A percentile compares a stretch with the other conserved stretches of the same genome.
Conservation (phyloP, 352 stramenopile species). For the Pythium vanterpoolii region DNA sequence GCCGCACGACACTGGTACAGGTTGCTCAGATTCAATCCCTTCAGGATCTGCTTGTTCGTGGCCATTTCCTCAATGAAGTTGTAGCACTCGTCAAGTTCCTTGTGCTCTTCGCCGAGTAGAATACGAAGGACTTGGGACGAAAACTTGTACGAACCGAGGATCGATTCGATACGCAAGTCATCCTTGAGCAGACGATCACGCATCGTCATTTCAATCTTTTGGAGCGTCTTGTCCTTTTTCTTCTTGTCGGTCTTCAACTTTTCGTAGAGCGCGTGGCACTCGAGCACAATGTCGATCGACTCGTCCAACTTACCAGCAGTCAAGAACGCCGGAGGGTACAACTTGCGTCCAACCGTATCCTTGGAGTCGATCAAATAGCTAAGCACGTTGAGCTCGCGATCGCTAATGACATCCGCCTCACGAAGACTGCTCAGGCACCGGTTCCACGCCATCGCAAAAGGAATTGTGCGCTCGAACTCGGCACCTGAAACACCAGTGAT, state of each 20-base stretch:
- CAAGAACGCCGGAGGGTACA: conserved; percentile 83
- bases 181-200: conserved; percentile 82
- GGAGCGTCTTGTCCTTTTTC: conserved; percentile 84
- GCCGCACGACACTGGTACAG: conserved; percentile 69
- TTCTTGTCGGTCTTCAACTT: conserved; percentile 86
- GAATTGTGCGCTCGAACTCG: conserved; percentile 84
- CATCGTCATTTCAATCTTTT: conserved; percentile 88
- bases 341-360: conserved; percentile 62
- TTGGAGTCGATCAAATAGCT: conserved; percentile 87
- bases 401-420: conserved; percentile 80
- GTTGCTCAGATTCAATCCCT: conserved; percentile 78
- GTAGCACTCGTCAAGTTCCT: conserved; percentile 79
- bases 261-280: conserved; percentile 79
- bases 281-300: conserved; percentile 81
- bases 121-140: conserved; percentile 78
- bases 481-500: conserved; percentile 76
- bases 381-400: conserved; percentile 82
- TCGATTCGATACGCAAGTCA: conserved; percentile 75
- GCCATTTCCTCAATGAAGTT: conserved; percentile 86
- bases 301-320: conserved; percentile 86
- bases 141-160: conserved; percentile 87
- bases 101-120: conserved; percentile 81
- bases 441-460: conserved; percentile 88
- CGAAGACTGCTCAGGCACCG: conserved; percentile 69
- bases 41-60: conserved; percentile 66